Base-by-base conservation (phyloP, 176 grass and related monocot species). In the Zizania latifolia region DNA sequence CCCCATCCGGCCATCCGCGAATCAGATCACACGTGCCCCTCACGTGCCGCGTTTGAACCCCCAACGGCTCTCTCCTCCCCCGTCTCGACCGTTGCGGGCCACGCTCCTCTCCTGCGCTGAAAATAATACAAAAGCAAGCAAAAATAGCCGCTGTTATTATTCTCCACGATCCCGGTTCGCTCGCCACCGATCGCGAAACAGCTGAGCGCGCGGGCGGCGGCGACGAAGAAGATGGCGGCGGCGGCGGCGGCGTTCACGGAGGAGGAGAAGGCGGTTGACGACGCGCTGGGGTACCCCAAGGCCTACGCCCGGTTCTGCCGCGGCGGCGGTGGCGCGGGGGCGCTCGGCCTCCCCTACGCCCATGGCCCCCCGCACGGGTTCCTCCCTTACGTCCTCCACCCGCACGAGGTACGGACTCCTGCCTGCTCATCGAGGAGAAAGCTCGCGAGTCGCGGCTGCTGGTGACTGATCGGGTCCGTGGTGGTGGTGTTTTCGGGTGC, bases 231-330 rank as follows among this genome's bases (percentile, higher is more conserved):
- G n/a, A n/a, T n/a, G 27, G 79, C 77, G 75, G 84, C 46, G 60
- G 65, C 58, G 29, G 74, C 68, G 64, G 59, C 82, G 15, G 82
- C 75, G 41, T 92, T 99, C 72, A 88, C 84, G 36, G 95, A 94
- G 67, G 89, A 92, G 37, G 95, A 94, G 79, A 92, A 80, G 81
- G 76, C 72, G 76, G 84, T 99, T 17, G 95, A 99, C 51, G 91
- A 80, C 29, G 40, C 57, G 37, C 79, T 94, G 27, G 95, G 95
- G 1, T 94, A 82, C 86, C 91, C 91, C 27, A 94, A 84, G 81
- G 91, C 95, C 50, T 92, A 99, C 73, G 89, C 89, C 21, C 84
- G 86, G 79, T 89, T 99, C 62, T 92, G 91, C 81, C 82, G 78
- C 67, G 82, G 62, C 73, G 46, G n/a, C 54, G 40, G 14, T 36